Evolutionary conservation across 2,329 filamentous ascomycete species (phyloP).

Genomic region (Elsinoe fawcettii): DNA sequence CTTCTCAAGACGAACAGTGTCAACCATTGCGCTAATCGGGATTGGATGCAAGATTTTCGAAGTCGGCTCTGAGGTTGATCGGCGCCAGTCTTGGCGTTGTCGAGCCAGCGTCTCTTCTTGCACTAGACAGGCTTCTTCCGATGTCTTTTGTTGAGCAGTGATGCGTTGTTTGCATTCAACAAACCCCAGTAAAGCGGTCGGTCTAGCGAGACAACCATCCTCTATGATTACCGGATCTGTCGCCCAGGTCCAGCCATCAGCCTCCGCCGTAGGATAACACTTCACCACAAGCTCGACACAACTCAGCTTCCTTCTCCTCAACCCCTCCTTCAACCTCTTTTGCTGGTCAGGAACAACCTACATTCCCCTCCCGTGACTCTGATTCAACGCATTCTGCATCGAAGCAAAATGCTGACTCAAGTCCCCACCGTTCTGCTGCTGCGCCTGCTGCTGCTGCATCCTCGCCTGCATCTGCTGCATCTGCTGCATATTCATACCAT

Average conservation of each 20-base stretch:
- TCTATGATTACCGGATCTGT: too few species aligned
- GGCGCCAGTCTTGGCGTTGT: too few species aligned
- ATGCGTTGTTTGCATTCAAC: too few species aligned
- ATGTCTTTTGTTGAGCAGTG: too few species aligned
- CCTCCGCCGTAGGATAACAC: not conserved
- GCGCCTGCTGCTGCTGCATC: constrained; percentile 19
- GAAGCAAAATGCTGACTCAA: constrained; percentile 25
- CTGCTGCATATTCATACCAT: constrained; percentile 14
- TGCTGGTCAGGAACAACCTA: not conserved
- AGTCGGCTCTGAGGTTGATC: too few species aligned
- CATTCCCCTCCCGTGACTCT: constrained; percentile 17
- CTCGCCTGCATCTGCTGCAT: constrained; percentile 22
- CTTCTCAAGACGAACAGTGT: too few species aligned
- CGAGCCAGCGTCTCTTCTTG: too few species aligned
- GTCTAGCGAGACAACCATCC: too few species aligned
- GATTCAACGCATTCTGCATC: constrained; percentile 26
- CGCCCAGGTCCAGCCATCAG: not conserved
- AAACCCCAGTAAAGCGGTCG: too few species aligned
- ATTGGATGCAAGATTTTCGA: too few species aligned
- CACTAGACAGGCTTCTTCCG: too few species aligned
- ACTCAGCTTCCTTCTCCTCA: not conserved
- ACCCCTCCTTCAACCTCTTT: not conserved
- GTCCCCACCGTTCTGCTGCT: constrained; percentile 19
- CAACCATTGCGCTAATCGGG: too few species aligned
- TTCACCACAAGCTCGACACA: not conserved